These are phyloP conservation scores for Bidens hawaiensis DNA, from an alignment of 140 eudicot species.

Conservation along the genomic window DNA sequence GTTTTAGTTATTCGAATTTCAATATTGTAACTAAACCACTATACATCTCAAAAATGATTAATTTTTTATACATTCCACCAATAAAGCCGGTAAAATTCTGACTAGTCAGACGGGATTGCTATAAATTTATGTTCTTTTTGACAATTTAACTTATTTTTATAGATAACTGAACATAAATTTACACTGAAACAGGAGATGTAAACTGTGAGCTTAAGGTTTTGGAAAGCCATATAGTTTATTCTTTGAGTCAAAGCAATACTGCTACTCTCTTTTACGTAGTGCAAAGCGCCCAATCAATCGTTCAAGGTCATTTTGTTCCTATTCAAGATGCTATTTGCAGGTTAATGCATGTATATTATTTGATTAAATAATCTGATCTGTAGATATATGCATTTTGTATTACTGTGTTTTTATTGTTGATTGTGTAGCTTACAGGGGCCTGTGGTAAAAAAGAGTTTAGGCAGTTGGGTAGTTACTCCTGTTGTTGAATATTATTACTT, in stretches of 20 bases:
- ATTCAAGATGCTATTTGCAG: slow-evolving; percentile 50
- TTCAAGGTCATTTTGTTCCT: slow-evolving; percentile 37
- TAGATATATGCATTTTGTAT: slow-evolving; percentile 8
- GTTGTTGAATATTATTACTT: too few species aligned
- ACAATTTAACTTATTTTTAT: neutral
- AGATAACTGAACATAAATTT: slow-evolving; percentile 4
- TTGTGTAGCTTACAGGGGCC: slow-evolving; percentile 75
- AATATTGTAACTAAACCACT: neutral
- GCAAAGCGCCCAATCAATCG: slow-evolving; percentile 35
- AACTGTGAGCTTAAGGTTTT: slow-evolving; percentile 33
- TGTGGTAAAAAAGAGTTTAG: slow-evolving; percentile 37
- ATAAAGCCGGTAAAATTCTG: too few species aligned
- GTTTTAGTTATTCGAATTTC: neutral
- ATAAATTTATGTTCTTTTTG: slow-evolving; percentile 14
- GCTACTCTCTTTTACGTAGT: slow-evolving; percentile 50
- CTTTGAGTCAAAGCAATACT: slow-evolving; percentile 51
- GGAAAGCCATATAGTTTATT: slow-evolving; percentile 55
- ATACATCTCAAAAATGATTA: too few species aligned
- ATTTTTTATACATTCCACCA: too few species aligned
- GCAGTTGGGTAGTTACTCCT: slow-evolving; percentile 49
- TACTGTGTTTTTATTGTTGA: neutral
- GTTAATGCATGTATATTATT: slow-evolving; percentile 23
- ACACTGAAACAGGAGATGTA: slow-evolving; percentile 34
- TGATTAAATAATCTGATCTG: neutral
- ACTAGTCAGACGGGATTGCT: too few species aligned